Evolutionary conservation across 2,329 filamentous ascomycete genomes (phyloP).

Genomic region (Colletotrichum sansevieriae): DNA sequence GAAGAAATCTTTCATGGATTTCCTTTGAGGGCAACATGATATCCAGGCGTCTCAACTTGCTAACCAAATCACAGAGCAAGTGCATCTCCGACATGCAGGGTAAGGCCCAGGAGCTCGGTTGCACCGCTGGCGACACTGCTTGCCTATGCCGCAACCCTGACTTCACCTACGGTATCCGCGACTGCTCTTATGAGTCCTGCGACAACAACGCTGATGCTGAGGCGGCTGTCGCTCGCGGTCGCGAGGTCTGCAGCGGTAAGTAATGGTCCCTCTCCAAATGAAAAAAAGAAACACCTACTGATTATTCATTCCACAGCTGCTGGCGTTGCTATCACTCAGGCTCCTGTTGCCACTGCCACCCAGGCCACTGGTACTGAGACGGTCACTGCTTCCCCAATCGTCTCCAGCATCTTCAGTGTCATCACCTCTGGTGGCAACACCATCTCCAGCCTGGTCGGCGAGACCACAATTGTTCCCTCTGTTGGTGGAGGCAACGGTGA

Average conservation of each 20-base stretch:
- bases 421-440: conserved; percentile 53
- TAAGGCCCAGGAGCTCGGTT: conserved; percentile 59
- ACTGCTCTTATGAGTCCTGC: conserved; percentile 63
- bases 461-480: conserved; percentile 28
- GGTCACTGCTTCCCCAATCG: conserved; percentile 26
- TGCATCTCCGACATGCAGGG: conserved; percentile 56
- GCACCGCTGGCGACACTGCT: conserved; percentile 54
- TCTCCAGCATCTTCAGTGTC: conserved; percentile 38
- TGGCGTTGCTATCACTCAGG: conserved; percentile 37
- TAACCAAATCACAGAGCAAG: conserved; percentile 24
- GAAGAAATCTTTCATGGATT: too few relatives aligned
- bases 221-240: conserved; percentile 55
- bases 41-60: neutral
- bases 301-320: conserved; percentile 29
- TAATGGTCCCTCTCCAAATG: neutral
- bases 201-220: conserved; percentile 48
- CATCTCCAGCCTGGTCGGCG: conserved; percentile 51
- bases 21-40: neutral
- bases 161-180: conserved; percentile 64
- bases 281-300: neutral
- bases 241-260: conserved; percentile 55
- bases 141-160: conserved; percentile 63
- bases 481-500: conserved; percentile 8
- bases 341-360: conserved; percentile 46
- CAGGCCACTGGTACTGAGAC: conserved; percentile 33